Percentiles rank a stretch among this genome's conserved stretches.
Evolutionary conservation across 768 basidiomycete genomes (phyloP).

Genomic region (Pleurotus cornucopiae): DNA sequence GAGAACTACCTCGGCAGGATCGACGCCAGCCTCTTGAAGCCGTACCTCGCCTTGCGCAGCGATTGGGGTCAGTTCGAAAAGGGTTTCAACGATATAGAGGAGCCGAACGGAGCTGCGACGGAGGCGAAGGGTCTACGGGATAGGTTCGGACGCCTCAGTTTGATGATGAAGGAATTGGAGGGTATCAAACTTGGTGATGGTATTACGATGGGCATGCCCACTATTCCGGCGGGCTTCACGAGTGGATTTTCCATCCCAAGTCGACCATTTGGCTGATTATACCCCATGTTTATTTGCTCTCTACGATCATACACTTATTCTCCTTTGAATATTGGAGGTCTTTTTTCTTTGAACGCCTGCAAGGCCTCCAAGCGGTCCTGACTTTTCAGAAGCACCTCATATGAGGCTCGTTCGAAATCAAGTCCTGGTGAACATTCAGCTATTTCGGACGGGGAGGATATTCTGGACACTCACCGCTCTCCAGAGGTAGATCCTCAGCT

Average conservation of each 20-base stretch:
- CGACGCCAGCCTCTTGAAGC: slow-evolving; percentile 79
- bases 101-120: slow-evolving; percentile 34
- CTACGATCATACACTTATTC: slow-evolving; percentile 43
- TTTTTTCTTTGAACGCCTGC: slow-evolving; percentile 81
- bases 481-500: slow-evolving; percentile 73
- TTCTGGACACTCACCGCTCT: slow-evolving; percentile 46
- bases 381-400: slow-evolving; percentile 71
- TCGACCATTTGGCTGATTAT: slow-evolving; percentile 33
- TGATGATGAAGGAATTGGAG: slow-evolving; percentile 88
- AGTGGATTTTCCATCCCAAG: slow-evolving; percentile 48
- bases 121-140: slow-evolving; percentile 51
- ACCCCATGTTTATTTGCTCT: slow-evolving; percentile 6
- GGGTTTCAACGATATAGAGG: slow-evolving; percentile 59
- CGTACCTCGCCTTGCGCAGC: slow-evolving; percentile 85
- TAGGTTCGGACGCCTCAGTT: slow-evolving; percentile 66
- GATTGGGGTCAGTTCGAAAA: slow-evolving; percentile 90
- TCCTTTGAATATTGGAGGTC: slow-evolving; percentile 74
- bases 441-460: neutral
- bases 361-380: slow-evolving; percentile 83
- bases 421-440: slow-evolving; percentile 47
- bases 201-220: slow-evolving; percentile 53
- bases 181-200: slow-evolving; percentile 58
- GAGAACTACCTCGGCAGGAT: slow-evolving; percentile 93
- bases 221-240: slow-evolving; percentile 47
- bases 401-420: slow-evolving; percentile 86